These are phyloP conservation scores for Wickerhamomyces chambardii DNA, from an alignment of 805 yeast genomes.

Conservation along the genomic window DNA sequence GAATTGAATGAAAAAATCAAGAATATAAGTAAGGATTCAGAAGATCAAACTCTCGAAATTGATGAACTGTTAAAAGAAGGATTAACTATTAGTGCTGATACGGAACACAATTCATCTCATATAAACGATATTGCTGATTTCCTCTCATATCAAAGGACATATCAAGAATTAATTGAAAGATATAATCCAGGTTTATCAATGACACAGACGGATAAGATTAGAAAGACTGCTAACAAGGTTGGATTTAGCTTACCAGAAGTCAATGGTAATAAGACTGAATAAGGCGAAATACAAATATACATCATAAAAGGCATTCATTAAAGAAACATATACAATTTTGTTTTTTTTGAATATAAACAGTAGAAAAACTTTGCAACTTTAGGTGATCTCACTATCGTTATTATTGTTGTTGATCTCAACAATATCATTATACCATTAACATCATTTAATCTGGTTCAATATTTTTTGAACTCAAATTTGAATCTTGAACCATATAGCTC, in stretches of 20 bases:
- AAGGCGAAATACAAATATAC: too few relatives aligned
- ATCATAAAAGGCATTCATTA: too few relatives aligned
- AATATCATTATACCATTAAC: too few relatives aligned
- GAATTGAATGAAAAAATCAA: slow-evolving; percentile 13
- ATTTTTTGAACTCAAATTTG: not conserved
- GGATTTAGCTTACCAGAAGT: slow-evolving; percentile 63
- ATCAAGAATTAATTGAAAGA: slow-evolving; percentile 70
- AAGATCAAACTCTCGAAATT: slow-evolving; percentile 10
- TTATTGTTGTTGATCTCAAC: too few relatives aligned
- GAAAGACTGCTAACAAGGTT: slow-evolving; percentile 79
- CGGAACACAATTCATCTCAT: slow-evolving; percentile 23
- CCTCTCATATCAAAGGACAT: slow-evolving; percentile 64
- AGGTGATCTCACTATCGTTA: too few relatives aligned
- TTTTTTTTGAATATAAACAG: too few relatives aligned
- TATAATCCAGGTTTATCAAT: slow-evolving; percentile 80
- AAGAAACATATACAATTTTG: too few relatives aligned
- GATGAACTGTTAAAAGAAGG: slow-evolving; percentile 6
- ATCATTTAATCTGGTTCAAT: too few relatives aligned
- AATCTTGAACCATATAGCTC: slow-evolving; percentile 43
- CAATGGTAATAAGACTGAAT: too few relatives aligned
- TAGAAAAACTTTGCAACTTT: too few relatives aligned
- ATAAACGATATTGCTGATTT: slow-evolving; percentile 53
- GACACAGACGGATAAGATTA: slow-evolving; percentile 70
- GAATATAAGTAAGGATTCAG: slow-evolving; percentile 7
- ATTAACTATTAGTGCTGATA: slow-evolving; percentile 7